Evolutionary conservation across 129 eudicot species (phyloP).

Genomic region (Glebionis coronaria): DNA sequence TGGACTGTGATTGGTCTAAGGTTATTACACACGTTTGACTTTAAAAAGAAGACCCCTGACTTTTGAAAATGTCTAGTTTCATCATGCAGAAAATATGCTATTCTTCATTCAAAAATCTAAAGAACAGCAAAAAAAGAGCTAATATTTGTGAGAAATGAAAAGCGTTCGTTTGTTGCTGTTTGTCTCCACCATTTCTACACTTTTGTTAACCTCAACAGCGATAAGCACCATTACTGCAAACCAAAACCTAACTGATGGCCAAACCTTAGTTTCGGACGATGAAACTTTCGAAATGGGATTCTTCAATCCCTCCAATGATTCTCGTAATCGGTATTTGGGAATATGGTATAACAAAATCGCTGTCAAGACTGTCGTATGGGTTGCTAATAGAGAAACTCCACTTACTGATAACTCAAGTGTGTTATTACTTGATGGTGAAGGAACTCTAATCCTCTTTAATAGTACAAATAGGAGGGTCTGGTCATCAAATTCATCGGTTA

Average conservation of each 20-base stretch:
- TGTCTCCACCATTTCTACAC: constrained; percentile 16
- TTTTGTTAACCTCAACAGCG: constrained; percentile 14
- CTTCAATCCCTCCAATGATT: constrained; percentile 32
- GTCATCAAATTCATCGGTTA: constrained; percentile 43
- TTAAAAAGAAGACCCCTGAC: too few relatives aligned
- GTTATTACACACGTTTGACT: too few relatives aligned
- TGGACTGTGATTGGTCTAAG: too few relatives aligned
- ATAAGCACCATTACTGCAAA: constrained; percentile 29
- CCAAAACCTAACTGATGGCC: constrained; percentile 26
- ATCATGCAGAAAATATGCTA: too few relatives aligned
- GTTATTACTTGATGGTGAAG: constrained; percentile 22
- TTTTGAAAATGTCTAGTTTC: too few relatives aligned
- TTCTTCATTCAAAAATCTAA: too few relatives aligned
- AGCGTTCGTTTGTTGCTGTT: constrained; percentile 8
- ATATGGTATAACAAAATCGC: constrained; percentile 54
- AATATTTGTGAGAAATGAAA: neutral
- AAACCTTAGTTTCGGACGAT: constrained; percentile 41
- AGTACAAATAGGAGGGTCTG: constrained; percentile 27
- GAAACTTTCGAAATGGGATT: constrained; percentile 49
- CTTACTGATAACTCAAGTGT: constrained; percentile 34
- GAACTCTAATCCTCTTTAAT: constrained; percentile 37
- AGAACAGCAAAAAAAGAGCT: too few relatives aligned
- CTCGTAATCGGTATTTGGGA: constrained; percentile 42
- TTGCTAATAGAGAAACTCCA: constrained; percentile 55
- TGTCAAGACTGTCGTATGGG: constrained; percentile 45